These are phyloP conservation scores for Aspergillus nanangensis DNA, from an alignment of 495 filamentous ascomycete genomes.

Conservation along the genomic window DNA sequence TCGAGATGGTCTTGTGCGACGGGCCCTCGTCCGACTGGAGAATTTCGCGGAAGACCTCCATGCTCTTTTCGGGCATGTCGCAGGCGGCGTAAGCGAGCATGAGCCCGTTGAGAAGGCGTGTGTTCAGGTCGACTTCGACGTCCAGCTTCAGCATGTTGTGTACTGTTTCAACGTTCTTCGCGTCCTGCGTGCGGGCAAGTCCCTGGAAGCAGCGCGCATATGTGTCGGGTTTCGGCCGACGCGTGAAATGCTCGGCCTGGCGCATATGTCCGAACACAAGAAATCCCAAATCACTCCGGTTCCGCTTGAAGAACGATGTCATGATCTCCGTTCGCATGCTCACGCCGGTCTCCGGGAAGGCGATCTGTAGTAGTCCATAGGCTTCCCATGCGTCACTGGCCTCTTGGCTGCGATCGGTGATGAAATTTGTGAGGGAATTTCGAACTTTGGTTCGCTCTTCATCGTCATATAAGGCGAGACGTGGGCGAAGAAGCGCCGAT, in stretches of 20 bases:
- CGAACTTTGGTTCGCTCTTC: constrained; percentile 61
- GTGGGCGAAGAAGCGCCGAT: constrained; percentile 69
- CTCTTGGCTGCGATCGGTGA: constrained; percentile 54
- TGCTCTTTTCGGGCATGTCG: constrained; percentile 55
- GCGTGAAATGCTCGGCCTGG: constrained; percentile 47
- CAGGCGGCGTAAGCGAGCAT: constrained; percentile 80
- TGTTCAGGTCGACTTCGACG: constrained; percentile 68
- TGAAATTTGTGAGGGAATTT: constrained; percentile 59
- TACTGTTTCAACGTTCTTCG: constrained; percentile 62
- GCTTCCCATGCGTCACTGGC: constrained; percentile 70
- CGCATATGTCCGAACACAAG: constrained; percentile 90
- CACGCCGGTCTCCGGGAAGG: constrained; percentile 70
- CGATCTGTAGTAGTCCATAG: constrained; percentile 69
- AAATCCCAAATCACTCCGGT: constrained; percentile 74
- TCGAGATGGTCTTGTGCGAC: constrained; percentile 67
- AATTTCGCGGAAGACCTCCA: constrained; percentile 80
- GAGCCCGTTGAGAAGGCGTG: constrained; percentile 69
- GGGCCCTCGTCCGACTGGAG: constrained; percentile 75
- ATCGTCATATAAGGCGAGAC: constrained; percentile 55
- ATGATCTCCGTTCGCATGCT: constrained; percentile 67
- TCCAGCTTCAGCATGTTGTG: constrained; percentile 95
- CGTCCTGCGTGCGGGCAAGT: constrained; percentile 59
- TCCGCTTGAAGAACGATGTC: constrained; percentile 73
- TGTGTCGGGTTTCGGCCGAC: constrained; percentile 62
- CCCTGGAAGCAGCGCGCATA: constrained; percentile 78